These are phyloP conservation scores for Westerdykella aurantiaca DNA, from an alignment of 2,329 filamentous ascomycete genomes.

Conservation along the genomic window DNA sequence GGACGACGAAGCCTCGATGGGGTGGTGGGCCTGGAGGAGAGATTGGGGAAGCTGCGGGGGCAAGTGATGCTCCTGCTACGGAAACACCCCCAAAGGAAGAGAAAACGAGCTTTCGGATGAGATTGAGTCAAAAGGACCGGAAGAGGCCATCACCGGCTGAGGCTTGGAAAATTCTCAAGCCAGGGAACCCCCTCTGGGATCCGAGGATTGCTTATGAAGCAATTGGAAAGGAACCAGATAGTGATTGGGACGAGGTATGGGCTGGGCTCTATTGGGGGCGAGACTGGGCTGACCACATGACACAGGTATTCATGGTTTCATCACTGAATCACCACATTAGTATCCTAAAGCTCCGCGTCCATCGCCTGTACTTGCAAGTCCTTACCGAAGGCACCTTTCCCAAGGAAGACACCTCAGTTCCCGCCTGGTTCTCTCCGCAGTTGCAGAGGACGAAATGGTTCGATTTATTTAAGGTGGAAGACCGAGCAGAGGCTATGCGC, in stretches of 20 bases:
- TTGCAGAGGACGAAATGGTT: conserved; percentile 55
- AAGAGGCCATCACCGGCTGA: conserved; percentile 44
- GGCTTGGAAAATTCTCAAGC: conserved; percentile 50
- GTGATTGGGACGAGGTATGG: conserved; percentile 51
- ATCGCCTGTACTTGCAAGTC: conserved; percentile 52
- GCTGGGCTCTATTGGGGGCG: not conserved
- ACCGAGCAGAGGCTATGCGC: conserved; percentile 52
- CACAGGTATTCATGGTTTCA: conserved; percentile 56
- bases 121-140: conserved; percentile 26
- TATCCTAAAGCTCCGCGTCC: conserved; percentile 54
- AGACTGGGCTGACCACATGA: conserved; percentile 3
- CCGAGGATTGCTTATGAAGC: conserved; percentile 51
- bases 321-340: conserved; percentile 58
- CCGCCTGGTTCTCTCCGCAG: conserved; percentile 47
- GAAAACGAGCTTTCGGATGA: conserved; percentile 27
- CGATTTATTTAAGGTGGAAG: conserved; percentile 50
- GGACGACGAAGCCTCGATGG: conserved; percentile 52
- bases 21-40: conserved; percentile 50
- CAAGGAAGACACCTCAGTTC: conserved; percentile 17
- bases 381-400: conserved; percentile 43
- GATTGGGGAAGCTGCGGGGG: conserved; percentile 30
- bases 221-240: conserved; percentile 48
- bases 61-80: conserved; percentile 19
- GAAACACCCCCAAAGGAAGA: conserved; percentile 28
- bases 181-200: conserved; percentile 51